Percentiles rank a stretch among this genome's conserved stretches.
Conservation (phyloP, 2,329 filamentous ascomycete species). For the Xylariaceae sp. region DNA sequence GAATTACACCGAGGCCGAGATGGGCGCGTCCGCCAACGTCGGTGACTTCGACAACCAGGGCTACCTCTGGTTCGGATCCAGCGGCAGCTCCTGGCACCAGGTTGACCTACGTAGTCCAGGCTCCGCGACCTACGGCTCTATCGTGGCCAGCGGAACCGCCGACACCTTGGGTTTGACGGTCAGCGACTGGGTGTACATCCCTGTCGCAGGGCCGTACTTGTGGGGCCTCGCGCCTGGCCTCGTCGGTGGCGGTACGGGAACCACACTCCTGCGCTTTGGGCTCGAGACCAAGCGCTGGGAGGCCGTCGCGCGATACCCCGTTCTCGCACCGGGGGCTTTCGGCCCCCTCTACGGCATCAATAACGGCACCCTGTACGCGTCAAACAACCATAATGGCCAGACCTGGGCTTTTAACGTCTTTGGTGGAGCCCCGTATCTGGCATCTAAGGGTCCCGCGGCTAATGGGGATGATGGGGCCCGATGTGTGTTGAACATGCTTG, state of each 20-base stretch:
- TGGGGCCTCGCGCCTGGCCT: neutral
- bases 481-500: constrained; percentile 1
- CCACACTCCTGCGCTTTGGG: neutral
- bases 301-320: neutral
- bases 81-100: neutral
- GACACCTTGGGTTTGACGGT: neutral
- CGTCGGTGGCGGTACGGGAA: neutral
- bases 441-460: neutral
- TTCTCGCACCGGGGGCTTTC: neutral
- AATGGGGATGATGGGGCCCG: neutral
- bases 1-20: neutral
- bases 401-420: constrained; percentile 5
- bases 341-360: constrained; percentile 8
- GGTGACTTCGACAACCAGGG: constrained; percentile 3
- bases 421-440: neutral
- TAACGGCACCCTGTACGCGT: constrained; percentile 4
- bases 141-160: neutral
- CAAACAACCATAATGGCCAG: neutral
- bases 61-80: neutral
- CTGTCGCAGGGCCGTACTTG: neutral
- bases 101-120: constrained; percentile 1
- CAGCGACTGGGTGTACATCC: constrained; percentile 9
- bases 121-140: constrained; percentile 5
- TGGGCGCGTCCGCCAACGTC: neutral
- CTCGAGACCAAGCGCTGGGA: neutral